Percentiles rank a stretch among this genome's conserved stretches.
Evolutionary conservation across 805 yeast genomes (phyloP).

Genomic region (Danielia reshetovae): DNA sequence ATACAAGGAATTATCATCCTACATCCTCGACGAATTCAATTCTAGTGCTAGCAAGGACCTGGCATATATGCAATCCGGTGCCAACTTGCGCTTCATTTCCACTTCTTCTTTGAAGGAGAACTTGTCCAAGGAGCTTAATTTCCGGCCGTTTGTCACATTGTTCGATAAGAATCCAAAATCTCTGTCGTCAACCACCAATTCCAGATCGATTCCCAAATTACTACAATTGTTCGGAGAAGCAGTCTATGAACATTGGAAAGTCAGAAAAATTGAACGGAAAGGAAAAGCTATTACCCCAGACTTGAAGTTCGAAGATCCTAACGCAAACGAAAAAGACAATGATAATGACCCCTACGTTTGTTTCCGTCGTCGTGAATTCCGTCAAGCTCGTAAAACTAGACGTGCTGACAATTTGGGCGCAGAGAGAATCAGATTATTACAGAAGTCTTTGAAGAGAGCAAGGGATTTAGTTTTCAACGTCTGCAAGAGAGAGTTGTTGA

Average conservation of each 20-base stretch:
- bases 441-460: slow-evolving; percentile 74
- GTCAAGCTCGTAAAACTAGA: slow-evolving; percentile 94
- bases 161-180: slow-evolving; percentile 43
- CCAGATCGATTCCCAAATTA: slow-evolving; percentile 46
- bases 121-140: slow-evolving; percentile 52
- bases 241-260: slow-evolving; percentile 79
- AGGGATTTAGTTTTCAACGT: slow-evolving; percentile 63
- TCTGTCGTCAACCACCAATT: slow-evolving; percentile 12
- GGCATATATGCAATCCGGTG: slow-evolving; percentile 18
- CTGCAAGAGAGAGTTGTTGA: slow-evolving; percentile 67
- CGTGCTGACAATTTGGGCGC: slow-evolving; percentile 89
- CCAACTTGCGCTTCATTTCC: slow-evolving; percentile 38
- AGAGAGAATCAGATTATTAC: slow-evolving; percentile 72
- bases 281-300: slow-evolving; percentile 74
- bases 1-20: slow-evolving; percentile 62
- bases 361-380: slow-evolving; percentile 90
- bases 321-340: slow-evolving; percentile 68
- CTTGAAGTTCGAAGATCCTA: slow-evolving; percentile 79
- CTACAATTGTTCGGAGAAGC: slow-evolving; percentile 58
- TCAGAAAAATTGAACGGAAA: slow-evolving; percentile 60
- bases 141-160: slow-evolving; percentile 54
- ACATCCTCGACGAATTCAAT: slow-evolving; percentile 35
- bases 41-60: slow-evolving; percentile 21
- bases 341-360: slow-evolving; percentile 94
- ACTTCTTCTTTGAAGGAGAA: slow-evolving; percentile 55